Percentiles rank a stretch among this genome's conserved stretches.
These are phyloP conservation scores for Globisporangium echinulatum DNA, from an alignment of 352 stramenopile genomes.

Conservation along the genomic window DNA sequence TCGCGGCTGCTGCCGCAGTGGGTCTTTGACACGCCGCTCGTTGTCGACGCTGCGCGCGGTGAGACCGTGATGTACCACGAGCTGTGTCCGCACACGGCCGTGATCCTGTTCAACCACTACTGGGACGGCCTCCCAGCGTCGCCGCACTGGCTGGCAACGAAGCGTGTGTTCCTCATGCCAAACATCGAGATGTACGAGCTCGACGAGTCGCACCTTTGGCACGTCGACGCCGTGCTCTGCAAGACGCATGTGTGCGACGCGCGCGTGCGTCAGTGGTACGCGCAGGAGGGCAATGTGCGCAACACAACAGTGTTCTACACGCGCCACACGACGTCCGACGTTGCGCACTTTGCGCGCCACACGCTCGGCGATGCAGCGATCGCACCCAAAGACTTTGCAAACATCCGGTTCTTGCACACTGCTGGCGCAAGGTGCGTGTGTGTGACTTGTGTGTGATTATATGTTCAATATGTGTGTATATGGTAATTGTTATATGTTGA, in stretches of 20 bases:
- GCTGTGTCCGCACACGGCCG: slow-evolving; percentile 16
- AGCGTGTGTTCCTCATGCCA: slow-evolving; percentile 40
- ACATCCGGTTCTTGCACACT: slow-evolving; percentile 25
- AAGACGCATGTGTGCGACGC: slow-evolving; percentile 37
- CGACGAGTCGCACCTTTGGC: slow-evolving; percentile 25
- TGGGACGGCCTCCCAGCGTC: slow-evolving; percentile 23
- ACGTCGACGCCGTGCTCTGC: slow-evolving; percentile 34
- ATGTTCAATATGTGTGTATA: too few relatives aligned
- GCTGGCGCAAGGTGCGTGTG: slow-evolving; percentile 6
- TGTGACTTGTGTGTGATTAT: too few relatives aligned
- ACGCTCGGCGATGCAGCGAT: not conserved
- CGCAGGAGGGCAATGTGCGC: slow-evolving; percentile 48
- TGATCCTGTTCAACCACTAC: slow-evolving; percentile 27
- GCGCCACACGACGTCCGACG: slow-evolving; percentile 50
- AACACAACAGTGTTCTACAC: slow-evolving; percentile 46
- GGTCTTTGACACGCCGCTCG: slow-evolving; percentile 21
- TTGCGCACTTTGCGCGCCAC: slow-evolving; percentile 14
- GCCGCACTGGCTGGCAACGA: slow-evolving; percentile 24
- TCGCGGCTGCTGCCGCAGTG: slow-evolving; percentile 26
- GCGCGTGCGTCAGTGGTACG: slow-evolving; percentile 42
- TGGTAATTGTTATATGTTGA: too few relatives aligned
- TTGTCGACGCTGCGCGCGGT: slow-evolving; percentile 10
- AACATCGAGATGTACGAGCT: slow-evolving; percentile 62
- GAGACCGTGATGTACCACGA: slow-evolving; percentile 28
- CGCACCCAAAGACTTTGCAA: slow-evolving; percentile 5